A percentile compares a stretch with the other conserved stretches of the same genome.
These are phyloP conservation scores for Triticum monococcum DNA, from an alignment of 176 grass and related monocot genomes.

Conservation along the genomic window DNA sequence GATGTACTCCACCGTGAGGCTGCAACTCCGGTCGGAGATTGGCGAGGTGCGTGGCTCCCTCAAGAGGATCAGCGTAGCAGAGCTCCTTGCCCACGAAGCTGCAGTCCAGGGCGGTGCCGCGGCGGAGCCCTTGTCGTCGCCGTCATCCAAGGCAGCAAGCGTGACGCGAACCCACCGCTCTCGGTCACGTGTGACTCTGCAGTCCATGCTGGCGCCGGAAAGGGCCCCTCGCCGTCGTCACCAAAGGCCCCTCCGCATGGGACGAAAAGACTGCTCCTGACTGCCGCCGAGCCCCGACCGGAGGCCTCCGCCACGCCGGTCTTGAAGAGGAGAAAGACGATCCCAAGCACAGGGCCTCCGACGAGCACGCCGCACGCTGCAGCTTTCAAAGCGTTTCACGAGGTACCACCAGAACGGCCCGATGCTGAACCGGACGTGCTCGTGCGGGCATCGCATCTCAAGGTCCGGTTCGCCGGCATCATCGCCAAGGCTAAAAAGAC, in stretches of 20 bases:
- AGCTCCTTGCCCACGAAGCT: background rate
- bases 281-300: background rate
- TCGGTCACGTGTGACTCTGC: background rate
- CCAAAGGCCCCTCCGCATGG: background rate
- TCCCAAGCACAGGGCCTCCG: background rate
- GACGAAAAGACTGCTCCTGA: background rate
- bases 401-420: background rate
- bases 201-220: background rate
- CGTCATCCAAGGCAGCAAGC: background rate
- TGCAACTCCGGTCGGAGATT: constrained; percentile 19
- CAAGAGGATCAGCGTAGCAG: background rate
- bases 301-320: background rate
- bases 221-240: background rate
- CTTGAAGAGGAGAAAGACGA: background rate
- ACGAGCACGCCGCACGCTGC: no score
- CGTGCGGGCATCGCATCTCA: background rate
- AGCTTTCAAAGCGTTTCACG: background rate
- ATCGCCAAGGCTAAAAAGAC: constrained; percentile 14
- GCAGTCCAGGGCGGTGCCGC: background rate
- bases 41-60: constrained; percentile 18
- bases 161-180: background rate
- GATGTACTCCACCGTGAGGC: background rate
- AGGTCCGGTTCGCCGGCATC: background rate
- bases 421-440: background rate
- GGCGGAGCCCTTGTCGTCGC: background rate